A percentile compares a stretch with the other conserved stretches of the same genome.
These are phyloP conservation scores for Chaetomium tenue DNA, from an alignment of 495 filamentous ascomycete species.

Conservation along the genomic window DNA sequence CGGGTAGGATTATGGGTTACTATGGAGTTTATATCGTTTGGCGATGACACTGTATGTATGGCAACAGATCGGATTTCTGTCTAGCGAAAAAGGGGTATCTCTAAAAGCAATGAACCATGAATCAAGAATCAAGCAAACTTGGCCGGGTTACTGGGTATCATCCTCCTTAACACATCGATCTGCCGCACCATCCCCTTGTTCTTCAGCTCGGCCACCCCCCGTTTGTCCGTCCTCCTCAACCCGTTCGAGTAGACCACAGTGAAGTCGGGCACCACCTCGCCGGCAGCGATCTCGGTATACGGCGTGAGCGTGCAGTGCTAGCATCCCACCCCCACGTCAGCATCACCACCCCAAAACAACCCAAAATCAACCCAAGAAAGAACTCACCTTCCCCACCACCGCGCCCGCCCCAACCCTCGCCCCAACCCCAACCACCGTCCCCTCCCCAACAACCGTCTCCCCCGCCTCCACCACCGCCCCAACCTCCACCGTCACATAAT, in stretches of 20 bases:
- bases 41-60: neutral
- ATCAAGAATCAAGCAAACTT: constrained; percentile 52
- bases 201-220: constrained; percentile 54
- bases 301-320: constrained; percentile 57
- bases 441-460: constrained; percentile 60
- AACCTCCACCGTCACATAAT: constrained; percentile 60
- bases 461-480: constrained; percentile 60
- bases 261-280: constrained; percentile 59
- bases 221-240: constrained; percentile 55
- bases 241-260: constrained; percentile 65
- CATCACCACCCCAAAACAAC: constrained; percentile 1
- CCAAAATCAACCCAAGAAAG: neutral
- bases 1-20: neutral
- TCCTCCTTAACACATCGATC: constrained; percentile 59
- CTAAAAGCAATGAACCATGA: constrained; percentile 13
- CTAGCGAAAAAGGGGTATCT: constrained; percentile 13
- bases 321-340: neutral
- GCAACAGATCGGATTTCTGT: neutral
- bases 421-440: constrained; percentile 60
- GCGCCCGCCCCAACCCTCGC: constrained; percentile 59
- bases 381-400: constrained; percentile 62
- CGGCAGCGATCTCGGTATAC: constrained; percentile 49
- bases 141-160: constrained; percentile 61
- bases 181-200: constrained; percentile 58
- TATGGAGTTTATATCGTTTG: neutral